Conservation (phyloP, 495 filamentous ascomycete genomes). For the Lepraria neglecta region DNA sequence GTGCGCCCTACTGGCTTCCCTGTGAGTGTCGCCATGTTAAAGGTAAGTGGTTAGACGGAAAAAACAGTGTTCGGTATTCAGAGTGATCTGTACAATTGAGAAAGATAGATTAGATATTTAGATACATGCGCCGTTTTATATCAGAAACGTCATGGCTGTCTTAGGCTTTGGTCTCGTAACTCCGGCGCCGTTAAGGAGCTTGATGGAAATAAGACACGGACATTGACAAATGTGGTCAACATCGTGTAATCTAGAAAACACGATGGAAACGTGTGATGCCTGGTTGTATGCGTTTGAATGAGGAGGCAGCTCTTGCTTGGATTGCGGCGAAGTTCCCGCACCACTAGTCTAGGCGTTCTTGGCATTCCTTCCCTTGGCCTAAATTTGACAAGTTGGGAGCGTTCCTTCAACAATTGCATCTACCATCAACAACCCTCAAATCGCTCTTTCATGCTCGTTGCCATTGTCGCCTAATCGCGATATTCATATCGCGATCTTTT, state of each 20-base stretch:
- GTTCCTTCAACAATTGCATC: background rate
- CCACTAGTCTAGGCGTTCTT: too few relatives aligned
- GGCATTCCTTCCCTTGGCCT: background rate
- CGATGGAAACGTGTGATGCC: too few relatives aligned
- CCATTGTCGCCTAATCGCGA: slow-evolving; percentile 1
- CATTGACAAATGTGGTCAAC: background rate
- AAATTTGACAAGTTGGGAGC: slow-evolving; percentile 2
- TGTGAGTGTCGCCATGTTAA: slow-evolving; percentile 38
- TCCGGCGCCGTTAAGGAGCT: background rate
- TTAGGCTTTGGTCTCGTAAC: background rate
- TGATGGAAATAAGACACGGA: background rate
- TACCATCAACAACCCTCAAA: background rate
- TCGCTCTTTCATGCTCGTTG: background rate
- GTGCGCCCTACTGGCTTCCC: slow-evolving; percentile 49
- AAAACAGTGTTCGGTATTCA: background rate
- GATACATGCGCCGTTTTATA: too few relatives aligned
- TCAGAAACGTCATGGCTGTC: background rate
- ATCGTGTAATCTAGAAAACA: too few relatives aligned
- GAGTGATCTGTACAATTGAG: background rate
- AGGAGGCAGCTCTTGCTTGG: too few relatives aligned
- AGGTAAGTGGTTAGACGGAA: background rate
- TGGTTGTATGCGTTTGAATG: too few relatives aligned
- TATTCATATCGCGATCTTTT: slow-evolving; percentile 1
- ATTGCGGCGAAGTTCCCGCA: too few relatives aligned
- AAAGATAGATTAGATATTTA: too few relatives aligned